Percentiles rank a stretch among this genome's conserved stretches.
These are phyloP conservation scores for Trametes versicolor DNA, from an alignment of 1,284 basidiomycete genomes.

Conservation along the genomic window DNA sequence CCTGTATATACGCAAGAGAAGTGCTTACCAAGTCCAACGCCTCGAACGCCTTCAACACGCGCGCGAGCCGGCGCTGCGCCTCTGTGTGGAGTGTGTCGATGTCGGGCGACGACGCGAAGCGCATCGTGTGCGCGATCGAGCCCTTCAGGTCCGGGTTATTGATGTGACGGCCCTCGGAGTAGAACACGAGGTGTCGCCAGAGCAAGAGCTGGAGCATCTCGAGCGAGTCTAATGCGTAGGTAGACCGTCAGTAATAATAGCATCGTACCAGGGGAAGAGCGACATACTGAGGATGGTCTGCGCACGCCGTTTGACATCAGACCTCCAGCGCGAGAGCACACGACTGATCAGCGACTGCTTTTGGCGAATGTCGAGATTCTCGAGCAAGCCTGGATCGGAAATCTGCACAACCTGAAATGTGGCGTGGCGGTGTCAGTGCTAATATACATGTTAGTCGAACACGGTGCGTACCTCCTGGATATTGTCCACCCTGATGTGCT, in stretches of 20 bases:
- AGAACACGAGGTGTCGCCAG: conserved; percentile 85
- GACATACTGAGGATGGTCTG: conserved; percentile 63
- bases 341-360: conserved; percentile 70
- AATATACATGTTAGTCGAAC: background rate
- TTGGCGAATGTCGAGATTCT: conserved; percentile 74
- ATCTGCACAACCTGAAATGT: conserved; percentile 60
- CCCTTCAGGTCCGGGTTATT: conserved; percentile 50
- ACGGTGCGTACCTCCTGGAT: conserved; percentile 66
- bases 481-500: conserved; percentile 76
- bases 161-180: conserved; percentile 53
- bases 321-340: conserved; percentile 62
- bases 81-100: conserved; percentile 63
- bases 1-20: background rate
- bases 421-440: background rate
- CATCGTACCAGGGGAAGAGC: background rate
- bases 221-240: conserved; percentile 62
- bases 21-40: conserved; percentile 60
- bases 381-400: conserved; percentile 63
- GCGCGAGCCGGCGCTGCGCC: conserved; percentile 59
- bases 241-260: conserved; percentile 15
- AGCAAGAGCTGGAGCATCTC: conserved; percentile 88
- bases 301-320: conserved; percentile 55
- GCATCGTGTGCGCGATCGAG: conserved; percentile 61
- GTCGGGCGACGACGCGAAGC: conserved; percentile 64
- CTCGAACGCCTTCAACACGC: conserved; percentile 59